These are phyloP conservation scores for Parietichytrium sp. DNA, from an alignment of 108 stramenopile species.

Conservation along the genomic window DNA sequence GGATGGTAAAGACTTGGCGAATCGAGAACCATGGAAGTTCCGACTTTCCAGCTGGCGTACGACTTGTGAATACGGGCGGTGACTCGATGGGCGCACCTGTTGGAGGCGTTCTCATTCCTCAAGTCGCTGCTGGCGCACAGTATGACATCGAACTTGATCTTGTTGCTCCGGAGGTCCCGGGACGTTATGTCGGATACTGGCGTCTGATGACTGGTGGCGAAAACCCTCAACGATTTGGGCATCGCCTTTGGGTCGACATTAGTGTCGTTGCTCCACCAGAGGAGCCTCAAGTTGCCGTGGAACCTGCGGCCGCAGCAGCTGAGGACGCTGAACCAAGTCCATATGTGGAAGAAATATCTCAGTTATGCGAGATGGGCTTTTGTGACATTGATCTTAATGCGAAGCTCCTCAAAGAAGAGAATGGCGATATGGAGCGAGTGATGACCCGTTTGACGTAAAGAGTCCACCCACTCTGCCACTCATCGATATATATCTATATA, in stretches of 20 bases:
- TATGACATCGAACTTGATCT: neutral
- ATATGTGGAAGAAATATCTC: too few species aligned
- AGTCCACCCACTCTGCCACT: too few species aligned
- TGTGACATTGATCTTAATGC: too few species aligned
- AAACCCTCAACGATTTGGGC: conserved; percentile 31
- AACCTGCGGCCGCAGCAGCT: too few species aligned
- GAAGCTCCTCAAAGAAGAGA: too few species aligned
- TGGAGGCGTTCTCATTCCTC: neutral
- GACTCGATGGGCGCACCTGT: neutral
- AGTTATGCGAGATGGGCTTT: too few species aligned
- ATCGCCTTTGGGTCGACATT: conserved; percentile 35
- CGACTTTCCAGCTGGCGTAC: conserved; percentile 9
- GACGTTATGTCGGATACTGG: conserved; percentile 28
- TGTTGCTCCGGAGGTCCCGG: neutral
- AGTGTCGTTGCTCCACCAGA: too few species aligned
- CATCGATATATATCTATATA: too few species aligned
- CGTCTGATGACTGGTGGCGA: conserved; percentile 14
- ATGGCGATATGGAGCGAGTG: too few species aligned
- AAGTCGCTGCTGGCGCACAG: neutral
- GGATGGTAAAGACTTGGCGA: neutral
- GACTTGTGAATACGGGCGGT: neutral
- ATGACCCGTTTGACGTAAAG: too few species aligned
- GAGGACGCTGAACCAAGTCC: too few species aligned
- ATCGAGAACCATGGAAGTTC: conserved; percentile 2
- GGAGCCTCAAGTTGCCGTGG: too few species aligned